These are phyloP conservation scores for Melanomma pulvis-pyrius DNA, from an alignment of 495 filamentous ascomycete genomes.

Conservation along the genomic window DNA sequence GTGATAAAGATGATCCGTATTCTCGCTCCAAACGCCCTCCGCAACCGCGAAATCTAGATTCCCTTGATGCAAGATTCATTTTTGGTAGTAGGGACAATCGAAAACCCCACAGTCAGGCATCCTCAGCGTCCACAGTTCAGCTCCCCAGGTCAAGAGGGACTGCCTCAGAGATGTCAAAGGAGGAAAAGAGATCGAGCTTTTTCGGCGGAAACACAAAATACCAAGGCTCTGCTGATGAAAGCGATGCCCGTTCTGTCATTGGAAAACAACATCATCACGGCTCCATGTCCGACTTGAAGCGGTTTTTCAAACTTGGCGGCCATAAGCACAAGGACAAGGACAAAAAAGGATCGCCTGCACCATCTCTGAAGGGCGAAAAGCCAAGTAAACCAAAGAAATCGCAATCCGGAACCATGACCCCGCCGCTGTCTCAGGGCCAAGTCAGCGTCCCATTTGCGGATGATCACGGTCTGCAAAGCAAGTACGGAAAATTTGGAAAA, in stretches of 20 bases:
- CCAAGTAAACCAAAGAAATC: conserved; percentile 44
- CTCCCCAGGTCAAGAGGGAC: conserved; percentile 45
- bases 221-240: conserved; percentile 43
- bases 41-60: conserved; percentile 66
- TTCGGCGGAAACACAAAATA: conserved; percentile 48
- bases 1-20: conserved; percentile 86
- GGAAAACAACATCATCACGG: conserved; percentile 70
- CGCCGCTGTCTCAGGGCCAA: conserved; percentile 57
- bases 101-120: conserved; percentile 47
- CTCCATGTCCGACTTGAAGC: conserved; percentile 92
- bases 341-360: conserved; percentile 66
- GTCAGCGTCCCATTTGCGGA: conserved; percentile 86
- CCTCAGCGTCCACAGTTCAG: conserved; percentile 47
- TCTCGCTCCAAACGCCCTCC: conserved; percentile 77
- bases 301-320: conserved; percentile 79
- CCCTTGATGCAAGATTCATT: conserved; percentile 82
- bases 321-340: conserved; percentile 53
- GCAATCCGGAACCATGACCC: conserved; percentile 56
- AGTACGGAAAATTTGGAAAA: conserved; percentile 93
- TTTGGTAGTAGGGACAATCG: conserved; percentile 65
- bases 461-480: conserved; percentile 85
- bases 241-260: conserved; percentile 16
- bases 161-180: conserved; percentile 18
- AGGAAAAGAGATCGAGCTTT: conserved; percentile 52
- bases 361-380: conserved; percentile 43